Base-by-base conservation (phyloP, 495 filamentous ascomycete species). In the Podospora pseudopauciseta region DNA sequence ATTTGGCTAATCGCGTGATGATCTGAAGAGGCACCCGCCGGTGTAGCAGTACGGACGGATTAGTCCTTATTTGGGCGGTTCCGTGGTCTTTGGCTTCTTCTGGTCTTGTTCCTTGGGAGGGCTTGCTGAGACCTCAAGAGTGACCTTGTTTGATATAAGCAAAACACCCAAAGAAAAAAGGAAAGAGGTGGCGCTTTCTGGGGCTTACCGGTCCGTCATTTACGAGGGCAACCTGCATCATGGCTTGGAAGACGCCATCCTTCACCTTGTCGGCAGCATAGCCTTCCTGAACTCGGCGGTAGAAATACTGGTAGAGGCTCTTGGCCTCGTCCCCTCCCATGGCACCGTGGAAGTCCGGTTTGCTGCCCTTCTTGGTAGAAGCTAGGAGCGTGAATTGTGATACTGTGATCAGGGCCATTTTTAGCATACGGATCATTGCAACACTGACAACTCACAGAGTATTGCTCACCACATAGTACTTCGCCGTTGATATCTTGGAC, bases 331-430 rank as follows among this genome's bases (percentile, higher is more conserved):
- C 85, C 26, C 89, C 88, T 44, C 86, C 86, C 68, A 94, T 87
- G 16, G 96, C 94, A 23, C 91, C 90, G 76, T 97, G 96, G 72
- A 99, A 99, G 76, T 96, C 91, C 16, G 96, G 96, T 78, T 97
- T 97, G 74, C 86, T 92, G 68, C 94, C 94, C 78, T 97, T 98
- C 77, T 93, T 97, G 44, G 93, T 92, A 59, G 89, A 90, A 64
- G 92, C 96, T 55, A 94, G 88, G 39, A 99, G 87, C 13, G 96
- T 99, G 74, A 99, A 99, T 79, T 99, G 96, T 9, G 96, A 97
- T n/a, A 99, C 96, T 94, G 75, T 9, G 13, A 11, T 49, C 13
- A 11, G 2, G 5, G 39, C 2, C 2, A 16, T 13, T 49, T 11
- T 49, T 49, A 49, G 39, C 39, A 49, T 16, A 49, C 30, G 30